phyloP scores from a whole-genome alignment of 108 stramenopile species.

The Cyclotella atomus region DNA sequence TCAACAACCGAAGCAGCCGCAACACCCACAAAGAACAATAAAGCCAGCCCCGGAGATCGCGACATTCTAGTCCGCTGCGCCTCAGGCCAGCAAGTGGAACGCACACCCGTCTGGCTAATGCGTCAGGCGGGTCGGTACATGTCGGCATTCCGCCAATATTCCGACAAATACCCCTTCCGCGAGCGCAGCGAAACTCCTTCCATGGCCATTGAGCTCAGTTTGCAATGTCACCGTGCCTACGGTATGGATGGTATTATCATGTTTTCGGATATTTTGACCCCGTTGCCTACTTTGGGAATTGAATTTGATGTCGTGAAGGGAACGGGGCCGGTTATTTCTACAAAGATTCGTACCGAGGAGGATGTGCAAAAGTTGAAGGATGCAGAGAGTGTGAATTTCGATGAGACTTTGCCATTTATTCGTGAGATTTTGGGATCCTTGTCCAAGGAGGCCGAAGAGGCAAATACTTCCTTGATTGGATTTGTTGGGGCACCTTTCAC shows the following conservation, averaged over 20 bases:
- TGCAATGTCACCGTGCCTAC: conserved; percentile 94
- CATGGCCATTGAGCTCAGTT: conserved; percentile 92
- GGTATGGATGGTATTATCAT: conserved; percentile 98
- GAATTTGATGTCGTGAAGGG: conserved; percentile 97
- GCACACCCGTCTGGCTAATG: conserved; percentile 99
- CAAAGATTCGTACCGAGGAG: conserved; percentile 61
- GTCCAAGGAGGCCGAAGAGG: conserved; percentile 75
- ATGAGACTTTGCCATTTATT: conserved; percentile 91
- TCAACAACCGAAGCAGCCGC: conserved; percentile 31
- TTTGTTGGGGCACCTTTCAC: conserved; percentile 99
- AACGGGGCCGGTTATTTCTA: conserved; percentile 92
- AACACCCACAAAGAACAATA: conserved; percentile 10
- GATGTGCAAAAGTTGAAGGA: conserved; percentile 63
- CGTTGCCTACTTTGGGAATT: conserved; percentile 95
- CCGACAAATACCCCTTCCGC: conserved; percentile 93
- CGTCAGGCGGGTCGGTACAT: conserved; percentile 99
- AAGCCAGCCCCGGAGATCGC: conserved; percentile 62
- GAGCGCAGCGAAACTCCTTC: conserved; percentile 94
- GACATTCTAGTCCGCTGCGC: conserved; percentile 96
- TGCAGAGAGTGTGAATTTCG: conserved; percentile 63
- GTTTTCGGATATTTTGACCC: conserved; percentile 99
- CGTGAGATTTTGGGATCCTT: conserved; percentile 83
- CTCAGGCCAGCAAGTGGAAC: conserved; percentile 90
- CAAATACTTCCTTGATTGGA: conserved; percentile 95
- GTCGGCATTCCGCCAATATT: conserved; percentile 96